A percentile compares a stretch with the other conserved stretches of the same genome.
Evolutionary conservation across 2,329 filamentous ascomycete genomes (phyloP).

Genomic region (Decorospora gaudefroyi): DNA sequence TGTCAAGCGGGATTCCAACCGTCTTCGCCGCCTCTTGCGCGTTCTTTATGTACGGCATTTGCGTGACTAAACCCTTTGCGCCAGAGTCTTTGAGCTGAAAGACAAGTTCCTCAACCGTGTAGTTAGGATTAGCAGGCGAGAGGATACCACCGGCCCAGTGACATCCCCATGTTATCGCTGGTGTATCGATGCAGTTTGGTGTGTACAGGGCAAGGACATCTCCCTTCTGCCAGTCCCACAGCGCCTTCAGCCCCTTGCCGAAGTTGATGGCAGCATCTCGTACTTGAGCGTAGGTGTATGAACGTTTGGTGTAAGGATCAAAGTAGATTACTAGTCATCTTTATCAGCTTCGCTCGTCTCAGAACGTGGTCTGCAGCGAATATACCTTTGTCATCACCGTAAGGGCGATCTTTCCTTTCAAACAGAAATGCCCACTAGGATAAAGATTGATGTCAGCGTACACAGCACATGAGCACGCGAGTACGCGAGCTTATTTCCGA

Average conservation of each 20-base stretch:
- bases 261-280: conserved; percentile 72
- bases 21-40: conserved; percentile 69
- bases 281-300: conserved; percentile 72
- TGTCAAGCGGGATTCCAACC: conserved; percentile 71
- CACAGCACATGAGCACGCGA: not conserved
- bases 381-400: conserved; percentile 72
- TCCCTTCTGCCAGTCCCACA: conserved; percentile 78
- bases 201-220: conserved; percentile 83
- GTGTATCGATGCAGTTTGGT: conserved; percentile 80
- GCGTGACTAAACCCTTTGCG: conserved; percentile 76
- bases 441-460: not conserved
- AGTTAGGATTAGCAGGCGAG: conserved; percentile 86
- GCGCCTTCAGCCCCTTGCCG: conserved; percentile 74
- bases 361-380: not conserved
- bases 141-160: conserved; percentile 82
- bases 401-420: conserved; percentile 67
- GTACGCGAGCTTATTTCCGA: conserved; percentile 3
- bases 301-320: conserved; percentile 70
- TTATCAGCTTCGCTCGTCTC: conserved; percentile 11
- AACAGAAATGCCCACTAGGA: conserved; percentile 72
- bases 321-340: conserved; percentile 69
- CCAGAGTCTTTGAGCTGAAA: conserved; percentile 81
- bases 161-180: conserved; percentile 74
- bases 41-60: conserved; percentile 66
- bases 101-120: conserved; percentile 80